Evolutionary conservation across 2,329 filamentous ascomycete species (phyloP), one percentile per base, ranked within the genome.

Genomic region (Trichoderma sp.): DNA sequence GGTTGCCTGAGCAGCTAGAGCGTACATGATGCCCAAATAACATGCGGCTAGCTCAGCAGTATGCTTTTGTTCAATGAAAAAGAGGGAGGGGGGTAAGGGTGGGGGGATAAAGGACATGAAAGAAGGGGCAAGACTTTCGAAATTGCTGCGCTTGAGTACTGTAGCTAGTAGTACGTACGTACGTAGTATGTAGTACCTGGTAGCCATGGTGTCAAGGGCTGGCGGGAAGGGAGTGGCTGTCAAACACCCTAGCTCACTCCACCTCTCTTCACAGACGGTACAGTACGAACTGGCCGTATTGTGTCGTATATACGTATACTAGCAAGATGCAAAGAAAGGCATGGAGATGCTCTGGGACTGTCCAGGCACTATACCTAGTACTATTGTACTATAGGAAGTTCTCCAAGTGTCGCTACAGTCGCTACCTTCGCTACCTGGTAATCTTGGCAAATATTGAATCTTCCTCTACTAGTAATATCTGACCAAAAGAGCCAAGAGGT

Each of bases 1-100:
- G 45, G 34, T 42, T 64, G 60, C 35, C 42, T 54, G 60, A 53
- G 60, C 35, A 17, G 60, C 39, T 64, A 54, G 48, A 56, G 34
- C 50, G 35, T 42, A 54, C 32, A 63, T 52, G 34, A 42, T 42
- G 27, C 60, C 60, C 48, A 27, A 52, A 35, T 34, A 63, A 35
- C 22, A 53, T 64, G 48, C 25, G 25, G 60, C 22, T 64, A 64
- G 50, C 50, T 34, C 42, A n/a, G 60, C 60, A 54, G 25, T 13
- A 64, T 64, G 48, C 48, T 48, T 53, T 54, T 64, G 19, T 12
- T 19, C 6, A 42, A 42, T 22, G 19, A 37, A 29, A 22, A 27
- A 25, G 29, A 45, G 34, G 57, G 39, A 34, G 32, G 29, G 58
- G 58, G 13, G 29, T n/a, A 50, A 48, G 58, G 29, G 58, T 63